phyloP scores from a whole-genome alignment of 1,284 basidiomycete genomes.

The Inonotus hispidus region DNA sequence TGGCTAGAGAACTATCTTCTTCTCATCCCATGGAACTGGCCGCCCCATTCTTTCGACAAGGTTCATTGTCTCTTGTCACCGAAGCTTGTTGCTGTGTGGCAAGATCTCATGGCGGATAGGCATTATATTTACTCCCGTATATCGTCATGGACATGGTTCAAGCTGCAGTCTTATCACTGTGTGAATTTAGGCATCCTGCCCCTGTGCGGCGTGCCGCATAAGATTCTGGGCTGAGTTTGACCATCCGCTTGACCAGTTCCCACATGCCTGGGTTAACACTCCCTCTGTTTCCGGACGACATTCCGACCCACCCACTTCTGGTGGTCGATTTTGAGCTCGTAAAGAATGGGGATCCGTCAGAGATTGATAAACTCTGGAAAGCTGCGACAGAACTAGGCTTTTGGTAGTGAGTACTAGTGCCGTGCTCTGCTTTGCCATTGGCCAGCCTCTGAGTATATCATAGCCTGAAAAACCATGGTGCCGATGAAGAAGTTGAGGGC shows the following conservation, averaged over 20 bases:
- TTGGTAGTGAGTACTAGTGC: conserved; percentile 46
- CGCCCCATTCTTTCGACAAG: background rate
- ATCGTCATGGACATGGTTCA: no score
- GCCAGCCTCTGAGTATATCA: background rate
- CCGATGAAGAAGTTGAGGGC: conserved; percentile 41
- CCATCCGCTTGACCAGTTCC: background rate
- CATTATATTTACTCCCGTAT: no score
- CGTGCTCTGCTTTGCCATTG: background rate
- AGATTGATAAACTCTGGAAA: conserved; percentile 43
- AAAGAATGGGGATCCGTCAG: conserved; percentile 31
- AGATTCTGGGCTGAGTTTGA: background rate
- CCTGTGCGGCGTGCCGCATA: background rate
- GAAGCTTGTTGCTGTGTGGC: no score
- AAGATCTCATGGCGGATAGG: no score
- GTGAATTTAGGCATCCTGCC: background rate
- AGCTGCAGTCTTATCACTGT: no score
- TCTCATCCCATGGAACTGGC: background rate
- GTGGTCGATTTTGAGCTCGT: conserved; percentile 46
- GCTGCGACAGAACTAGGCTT: conserved; percentile 48
- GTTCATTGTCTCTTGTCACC: background rate
- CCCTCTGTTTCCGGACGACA: conserved; percentile 43
- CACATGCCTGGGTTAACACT: conserved; percentile 12
- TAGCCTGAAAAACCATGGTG: conserved; percentile 59
- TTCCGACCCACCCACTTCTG: conserved; percentile 38
- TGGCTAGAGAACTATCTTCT: background rate